A percentile compares a stretch with the other conserved stretches of the same genome.
These are phyloP conservation scores for Corymbia calophylla DNA, from an alignment of 441 rosid species.

Conservation along the genomic window DNA sequence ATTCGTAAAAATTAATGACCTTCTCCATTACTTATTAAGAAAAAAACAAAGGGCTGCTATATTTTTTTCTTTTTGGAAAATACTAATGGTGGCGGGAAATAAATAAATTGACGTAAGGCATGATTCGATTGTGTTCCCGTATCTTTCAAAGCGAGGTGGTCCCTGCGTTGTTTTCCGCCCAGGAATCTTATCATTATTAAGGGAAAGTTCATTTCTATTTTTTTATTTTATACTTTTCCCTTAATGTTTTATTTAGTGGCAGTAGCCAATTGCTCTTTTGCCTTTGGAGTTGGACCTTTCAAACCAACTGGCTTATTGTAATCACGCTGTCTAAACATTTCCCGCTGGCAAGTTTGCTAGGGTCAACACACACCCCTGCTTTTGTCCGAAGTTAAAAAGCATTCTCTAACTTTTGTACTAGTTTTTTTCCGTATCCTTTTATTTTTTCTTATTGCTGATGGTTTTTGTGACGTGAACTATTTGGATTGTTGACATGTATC, in stretches of 20 bases:
- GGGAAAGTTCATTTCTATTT: not conserved
- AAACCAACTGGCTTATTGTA: not conserved
- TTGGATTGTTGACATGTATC: not conserved
- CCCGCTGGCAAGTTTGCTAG: not conserved
- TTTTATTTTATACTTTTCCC: not conserved
- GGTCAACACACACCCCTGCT: not conserved
- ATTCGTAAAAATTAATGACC: not conserved
- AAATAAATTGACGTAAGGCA: not conserved
- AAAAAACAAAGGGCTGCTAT: not conserved
- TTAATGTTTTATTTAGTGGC: not conserved
- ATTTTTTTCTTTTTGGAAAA: not conserved
- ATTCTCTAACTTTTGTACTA: not conserved
- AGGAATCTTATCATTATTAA: not conserved
- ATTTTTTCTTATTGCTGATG: not conserved
- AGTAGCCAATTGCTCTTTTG: not conserved
- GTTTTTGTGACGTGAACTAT: no score
- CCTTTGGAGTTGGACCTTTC: not conserved
- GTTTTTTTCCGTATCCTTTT: not conserved
- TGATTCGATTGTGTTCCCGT: not conserved
- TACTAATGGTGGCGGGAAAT: not conserved
- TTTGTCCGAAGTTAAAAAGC: not conserved
- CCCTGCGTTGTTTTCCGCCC: not conserved
- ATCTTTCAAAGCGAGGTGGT: not conserved
- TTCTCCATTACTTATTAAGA: not conserved
- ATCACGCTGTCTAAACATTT: not conserved